phyloP scores from a whole-genome alignment of 768 basidiomycete genomes.

The Russula foetens region DNA sequence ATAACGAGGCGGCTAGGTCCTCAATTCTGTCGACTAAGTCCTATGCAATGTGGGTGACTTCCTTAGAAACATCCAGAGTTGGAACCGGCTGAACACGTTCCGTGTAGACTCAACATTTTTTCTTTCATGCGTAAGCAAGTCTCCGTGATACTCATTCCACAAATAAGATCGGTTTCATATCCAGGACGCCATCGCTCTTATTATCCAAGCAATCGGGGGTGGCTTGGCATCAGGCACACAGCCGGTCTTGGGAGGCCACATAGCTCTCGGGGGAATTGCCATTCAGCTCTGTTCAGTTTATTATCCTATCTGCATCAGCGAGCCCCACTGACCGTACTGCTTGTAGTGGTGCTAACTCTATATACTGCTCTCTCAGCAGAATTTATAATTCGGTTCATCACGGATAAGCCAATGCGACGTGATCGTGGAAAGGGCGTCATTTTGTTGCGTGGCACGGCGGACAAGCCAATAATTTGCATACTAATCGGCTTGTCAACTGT shows the following conservation, averaged over 20 bases:
- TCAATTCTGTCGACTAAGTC: too few species aligned
- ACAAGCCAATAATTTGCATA: neutral
- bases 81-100: too few species aligned
- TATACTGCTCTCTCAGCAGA: neutral
- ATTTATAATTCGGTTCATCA: conserved; percentile 1
- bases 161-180: neutral
- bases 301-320: too few species aligned
- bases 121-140: too few species aligned
- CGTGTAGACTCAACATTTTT: too few species aligned
- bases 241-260: conserved; percentile 6
- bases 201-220: conserved; percentile 26
- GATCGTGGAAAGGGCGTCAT: neutral
- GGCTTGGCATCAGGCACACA: conserved; percentile 20
- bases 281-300: conserved; percentile 11
- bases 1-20: too few species aligned
- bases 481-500: neutral
- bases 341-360: neutral
- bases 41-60: too few species aligned
- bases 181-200: conserved; percentile 18
- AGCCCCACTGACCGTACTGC: too few species aligned
- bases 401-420: neutral
- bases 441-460: neutral
- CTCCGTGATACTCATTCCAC: too few species aligned
- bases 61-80: too few species aligned
- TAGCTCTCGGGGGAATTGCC: conserved; percentile 16